phyloP scores from a whole-genome alignment of 1,284 basidiomycete species.

The Ceraceosorus bombacis region DNA sequence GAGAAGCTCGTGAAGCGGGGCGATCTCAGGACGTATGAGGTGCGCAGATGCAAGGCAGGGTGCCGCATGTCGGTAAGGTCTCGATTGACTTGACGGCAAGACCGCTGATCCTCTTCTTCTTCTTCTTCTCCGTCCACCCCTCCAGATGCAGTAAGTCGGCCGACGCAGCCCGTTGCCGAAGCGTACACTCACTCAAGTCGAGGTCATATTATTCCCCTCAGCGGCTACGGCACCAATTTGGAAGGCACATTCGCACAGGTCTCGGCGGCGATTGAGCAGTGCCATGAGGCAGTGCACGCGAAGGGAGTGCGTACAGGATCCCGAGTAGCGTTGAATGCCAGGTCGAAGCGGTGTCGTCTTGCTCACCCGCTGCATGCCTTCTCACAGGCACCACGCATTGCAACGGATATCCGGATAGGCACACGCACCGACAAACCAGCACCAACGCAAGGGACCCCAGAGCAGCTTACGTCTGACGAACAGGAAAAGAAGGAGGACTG shows the following conservation, averaged over 20 bases:
- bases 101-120: neutral
- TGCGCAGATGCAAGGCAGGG: neutral
- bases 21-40: slow-evolving; percentile 40
- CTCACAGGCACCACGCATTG: slow-evolving; percentile 29
- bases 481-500: slow-evolving; percentile 12
- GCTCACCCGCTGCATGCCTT: slow-evolving; percentile 3
- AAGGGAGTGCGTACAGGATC: slow-evolving; percentile 24
- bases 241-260: slow-evolving; percentile 41
- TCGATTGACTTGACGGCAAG: neutral
- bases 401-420: slow-evolving; percentile 46
- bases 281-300: slow-evolving; percentile 44
- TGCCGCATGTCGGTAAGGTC: neutral
- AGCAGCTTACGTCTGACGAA: neutral
- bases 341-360: neutral
- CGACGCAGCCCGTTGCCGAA: too few species aligned
- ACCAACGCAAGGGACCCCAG: neutral
- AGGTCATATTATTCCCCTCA: slow-evolving; percentile 1
- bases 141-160: slow-evolving; percentile 10
- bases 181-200: too few species aligned
- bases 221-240: slow-evolving; percentile 47
- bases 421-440: slow-evolving; percentile 28
- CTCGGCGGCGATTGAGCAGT: slow-evolving; percentile 36
- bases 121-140: neutral
- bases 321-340: neutral
- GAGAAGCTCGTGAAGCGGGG: slow-evolving; percentile 27